Evolutionary conservation across 78 protist species (phyloP), one percentile per base, ranked within the genome.

Genomic region (Andalucia godoyi): DNA sequence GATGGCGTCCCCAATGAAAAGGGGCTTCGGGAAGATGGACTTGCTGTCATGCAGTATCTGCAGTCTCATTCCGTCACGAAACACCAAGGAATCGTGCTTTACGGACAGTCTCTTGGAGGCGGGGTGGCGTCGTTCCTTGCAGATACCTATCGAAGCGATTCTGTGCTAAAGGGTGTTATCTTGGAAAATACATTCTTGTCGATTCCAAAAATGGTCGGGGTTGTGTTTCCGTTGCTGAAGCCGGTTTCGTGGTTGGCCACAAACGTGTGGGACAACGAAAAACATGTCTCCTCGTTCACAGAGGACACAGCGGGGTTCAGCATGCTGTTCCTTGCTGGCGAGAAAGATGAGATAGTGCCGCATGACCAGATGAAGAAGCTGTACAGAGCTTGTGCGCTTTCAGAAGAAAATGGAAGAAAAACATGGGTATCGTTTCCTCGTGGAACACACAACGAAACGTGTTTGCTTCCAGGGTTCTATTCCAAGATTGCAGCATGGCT

Each of bases 271-370:
- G 4, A 45, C 18, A 29, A 34, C 46, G n/a, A 25, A n/a, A 34
- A 43, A 18, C 8, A n/a, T 9, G 46, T 63, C 32, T 10, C 33
- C 6, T 6, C 2, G 27, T 29, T 63, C 40, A 23, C 42, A 30
- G 3, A 10, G 9, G 37, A 49, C 17, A 33, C n/a, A n/a, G n/a
- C n/a, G n/a, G n/a, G n/a, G n/a, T n/a, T 36, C 47, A 7, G 34
- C 64, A 43, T 42, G 30, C 40, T 63, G 69, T 63, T 63, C 69
- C 46, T 63, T 30, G 13, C 43, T 23, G 69, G 69, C 36, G 29
- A 23, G 43, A 39, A 23, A 34, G 69, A 63, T 41, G 57, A 46
- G 54, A 18, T 63, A 25, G 13, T 63, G 57, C 69, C 69, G 6
- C 39, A 4, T 23, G 41, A 13, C 8, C 69, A 63, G 7, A 42